phyloP scores from a whole-genome alignment of 768 basidiomycete genomes.

The Auricularia heimuer region DNA sequence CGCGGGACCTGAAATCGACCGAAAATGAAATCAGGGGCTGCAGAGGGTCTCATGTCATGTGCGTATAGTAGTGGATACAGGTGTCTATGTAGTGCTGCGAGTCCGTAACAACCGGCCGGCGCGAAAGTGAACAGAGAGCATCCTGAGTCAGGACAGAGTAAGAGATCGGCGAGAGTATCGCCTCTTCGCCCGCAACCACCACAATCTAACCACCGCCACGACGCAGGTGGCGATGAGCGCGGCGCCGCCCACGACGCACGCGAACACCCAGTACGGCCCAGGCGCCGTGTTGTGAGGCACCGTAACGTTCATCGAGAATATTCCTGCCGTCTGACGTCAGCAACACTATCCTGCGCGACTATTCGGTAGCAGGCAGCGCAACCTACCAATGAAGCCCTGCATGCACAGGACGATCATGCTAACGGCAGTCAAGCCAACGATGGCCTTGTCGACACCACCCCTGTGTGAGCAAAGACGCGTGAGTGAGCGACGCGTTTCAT shows the following conservation, averaged over 20 bases:
- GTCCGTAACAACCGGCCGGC: not conserved
- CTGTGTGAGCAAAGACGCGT: constrained; percentile 12
- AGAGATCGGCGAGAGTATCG: constrained; percentile 15
- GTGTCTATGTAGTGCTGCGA: not conserved
- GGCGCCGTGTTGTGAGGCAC: constrained; percentile 44
- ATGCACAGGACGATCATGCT: constrained; percentile 58
- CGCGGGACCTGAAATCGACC: not conserved
- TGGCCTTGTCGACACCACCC: constrained; percentile 54
- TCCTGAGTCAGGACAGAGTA: not conserved
- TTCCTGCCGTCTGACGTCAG: constrained; percentile 31
- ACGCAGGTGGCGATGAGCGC: constrained; percentile 37
- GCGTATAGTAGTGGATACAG: not conserved
- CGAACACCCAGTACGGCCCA: constrained; percentile 37
- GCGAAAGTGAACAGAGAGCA: not conserved
- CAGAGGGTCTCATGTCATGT: not conserved
- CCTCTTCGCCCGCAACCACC: constrained; percentile 51
- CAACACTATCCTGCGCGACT: not conserved
- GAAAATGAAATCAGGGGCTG: not conserved
- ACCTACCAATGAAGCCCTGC: constrained; percentile 48
- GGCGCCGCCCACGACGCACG: constrained; percentile 38
- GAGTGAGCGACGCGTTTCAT: not conserved
- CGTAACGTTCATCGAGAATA: constrained; percentile 56
- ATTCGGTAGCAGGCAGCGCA: not conserved
- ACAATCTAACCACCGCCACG: constrained; percentile 41
- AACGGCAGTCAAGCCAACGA: constrained; percentile 58